Base-by-base conservation (phyloP, 768 basidiomycete species). In the Suillus luteus region DNA sequence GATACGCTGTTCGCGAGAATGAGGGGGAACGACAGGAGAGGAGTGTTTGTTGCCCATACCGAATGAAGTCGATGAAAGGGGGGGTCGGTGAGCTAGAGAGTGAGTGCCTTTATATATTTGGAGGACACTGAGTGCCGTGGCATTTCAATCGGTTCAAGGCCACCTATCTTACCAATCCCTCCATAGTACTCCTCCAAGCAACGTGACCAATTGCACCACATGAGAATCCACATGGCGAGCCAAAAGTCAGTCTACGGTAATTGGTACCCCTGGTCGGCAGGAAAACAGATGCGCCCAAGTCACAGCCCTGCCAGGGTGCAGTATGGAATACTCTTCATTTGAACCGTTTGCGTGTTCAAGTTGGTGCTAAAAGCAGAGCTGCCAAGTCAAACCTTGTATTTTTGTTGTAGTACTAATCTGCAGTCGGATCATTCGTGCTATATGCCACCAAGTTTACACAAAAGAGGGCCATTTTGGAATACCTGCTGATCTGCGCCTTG, bases 21-120 rank as follows among this genome's bases (percentile, higher is more conserved):
- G 64, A 77, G 67, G 77, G 15, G 61, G 38, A 24, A 67, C 57
- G 35, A 64, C 37, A 63, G 69, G 67, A 35, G 77, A 75, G 44
- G 70, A 72, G 22, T 68, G 65, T 46, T 69, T 70, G 68, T 71
- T 73, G 24, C 78, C 77, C 76, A 78, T 79, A 40, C 43, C 11
- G 22, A 41, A 41, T 64, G 35, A 31, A 64, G 38, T 41, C 41
- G 57, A 31, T 59, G 15, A 3, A 43, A 43, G 43, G 60, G 14
- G 27, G 3, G n/a, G 48, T 27, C 22, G 14, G 35, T 24, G 19
- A 27, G 33, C 31, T 38, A 33, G 6, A 31, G 31, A 43, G 27
- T 44, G 31, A 43, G 27, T 55, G 35, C 15, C 31, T 52, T 62
- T 54, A 54, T 55, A 37, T 64, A 22, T 60, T 41, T 59, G 3